Base-by-base conservation (phyloP, 768 basidiomycete genomes). In the Termitomyces sp. region DNA sequence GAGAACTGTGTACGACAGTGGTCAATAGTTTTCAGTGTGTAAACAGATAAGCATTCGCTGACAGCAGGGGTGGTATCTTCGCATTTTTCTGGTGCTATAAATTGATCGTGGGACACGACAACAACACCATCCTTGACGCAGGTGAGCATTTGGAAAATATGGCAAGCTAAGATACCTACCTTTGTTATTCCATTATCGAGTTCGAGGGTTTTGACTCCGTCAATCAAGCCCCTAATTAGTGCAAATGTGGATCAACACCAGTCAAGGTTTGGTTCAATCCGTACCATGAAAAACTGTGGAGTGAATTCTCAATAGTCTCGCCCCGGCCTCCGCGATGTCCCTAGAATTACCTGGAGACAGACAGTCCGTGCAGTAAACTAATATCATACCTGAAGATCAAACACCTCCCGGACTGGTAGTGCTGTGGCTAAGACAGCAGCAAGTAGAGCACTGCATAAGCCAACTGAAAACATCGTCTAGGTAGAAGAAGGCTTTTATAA, bases 101-200 rank as follows among this genome's bases (percentile, higher is more conserved):
- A 70, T 67, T 84, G 82, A 68, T 93, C 90, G 62, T 93, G 90
- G 86, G 87, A 91, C 14, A 92, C 87, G 41, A 93, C 75, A 15
- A 87, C 83, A 46, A 78, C 77, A 12, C 86, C 88, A 65, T 93
- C 90, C 87, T 89, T 47, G 40, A 28, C 6, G 32, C n/a, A 37
- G 26, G 34, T 32, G n/a, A 53, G 28, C 22, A 41, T 30, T 38
- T 28, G 30, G 30, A 15, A 15, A 26, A 5, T 6, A 22, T 12
- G 26, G 28, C n/a, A 40, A 37, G 9, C 11, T 46, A 7, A 12
- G 9, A 62, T 28, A 19, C 67, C 61, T 51, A 83, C 87, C 74
- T 79, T 81, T 8, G 88, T 88, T 55, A 90, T 77, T 2, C 86
- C 87, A 65, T 89, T 87, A 66, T 91, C 90, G 58, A 91, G 68